Base-by-base conservation (phyloP, 805 yeast species). In the Pichia exigua region DNA sequence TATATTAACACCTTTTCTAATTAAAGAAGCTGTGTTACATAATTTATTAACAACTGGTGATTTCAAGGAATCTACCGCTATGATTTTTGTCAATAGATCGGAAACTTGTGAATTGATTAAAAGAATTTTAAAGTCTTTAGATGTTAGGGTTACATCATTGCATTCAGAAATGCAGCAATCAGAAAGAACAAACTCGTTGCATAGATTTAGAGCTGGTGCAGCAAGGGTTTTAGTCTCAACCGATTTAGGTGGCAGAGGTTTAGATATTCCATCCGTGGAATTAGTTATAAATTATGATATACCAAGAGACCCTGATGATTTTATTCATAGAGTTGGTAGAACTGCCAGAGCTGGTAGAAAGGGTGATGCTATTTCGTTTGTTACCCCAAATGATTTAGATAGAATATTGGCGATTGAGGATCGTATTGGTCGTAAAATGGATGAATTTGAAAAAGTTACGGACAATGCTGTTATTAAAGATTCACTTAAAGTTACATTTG, bases 321-420 rank as follows among this genome's bases (percentile, higher is more conserved):
- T 84, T 61, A 83, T 86, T 58, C 95, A 86, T 66, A 74, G 96
- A 69, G 97, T 91, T 35, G 97, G 97, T 52, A 84, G 97, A 73
- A 90, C 97, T 35, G 99, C 98, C 11, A 86, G 99, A 78, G 98
- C 98, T 2, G 98, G 98, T 2, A 77, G 95, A 60, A 70, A 73
- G 47, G 99, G 99, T 70, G 88, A 82, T 56, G 78, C 95, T 8
- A 73, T 94, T 1, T 80, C 94, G 15, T 76, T 94, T 53, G 85
- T 94, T 4, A 81, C 95, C 1, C 96, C 91, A 60, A 81, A 85
- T 53, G 99, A 92, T 64, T 83, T 94, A 15, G 76, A 74, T 26
- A 76, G 98, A 61, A 77, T 94, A 7, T 78, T 85, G 55, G 83
- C 92, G 8, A 92, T 94, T 49, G 99, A 94, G 65, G 88, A 81